Conservation (phyloP, 768 basidiomycete genomes). For the Leccinum subgranulosum region DNA sequence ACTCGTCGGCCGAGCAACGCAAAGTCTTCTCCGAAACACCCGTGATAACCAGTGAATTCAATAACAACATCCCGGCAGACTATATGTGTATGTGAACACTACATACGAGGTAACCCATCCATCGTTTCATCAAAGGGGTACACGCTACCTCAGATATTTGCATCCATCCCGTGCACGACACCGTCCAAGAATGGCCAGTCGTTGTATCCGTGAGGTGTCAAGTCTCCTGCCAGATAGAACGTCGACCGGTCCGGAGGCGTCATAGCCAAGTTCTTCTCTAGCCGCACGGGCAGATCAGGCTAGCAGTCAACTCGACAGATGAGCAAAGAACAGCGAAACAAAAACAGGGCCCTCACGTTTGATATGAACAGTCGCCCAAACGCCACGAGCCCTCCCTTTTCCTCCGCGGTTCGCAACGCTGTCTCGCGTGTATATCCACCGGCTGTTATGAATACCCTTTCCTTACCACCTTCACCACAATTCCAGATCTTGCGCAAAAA, state of each 20-base stretch:
- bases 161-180: not conserved
- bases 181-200: not conserved
- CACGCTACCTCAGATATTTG: not conserved
- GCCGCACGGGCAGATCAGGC: not conserved
- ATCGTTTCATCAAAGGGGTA: not conserved
- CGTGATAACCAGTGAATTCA: not conserved
- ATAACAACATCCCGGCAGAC: not conserved
- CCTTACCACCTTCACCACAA: not conserved
- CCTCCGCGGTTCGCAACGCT: not conserved
- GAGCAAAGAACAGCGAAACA: not conserved
- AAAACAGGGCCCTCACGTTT: not conserved
- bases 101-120: not conserved
- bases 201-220: not conserved
- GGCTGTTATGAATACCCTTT: not conserved
- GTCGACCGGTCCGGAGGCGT: not conserved
- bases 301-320: not conserved
- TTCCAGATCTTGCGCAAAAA: not conserved
- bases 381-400: not conserved
- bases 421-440: not conserved
- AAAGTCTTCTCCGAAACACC: not conserved
- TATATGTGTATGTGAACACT: not conserved
- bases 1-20: constrained; percentile 11
- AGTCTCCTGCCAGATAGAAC: not conserved
- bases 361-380: not conserved
- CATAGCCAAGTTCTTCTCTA: not conserved